These are phyloP conservation scores for Priceomyces melissophilus DNA, from an alignment of 805 yeast species.

Conservation along the genomic window DNA sequence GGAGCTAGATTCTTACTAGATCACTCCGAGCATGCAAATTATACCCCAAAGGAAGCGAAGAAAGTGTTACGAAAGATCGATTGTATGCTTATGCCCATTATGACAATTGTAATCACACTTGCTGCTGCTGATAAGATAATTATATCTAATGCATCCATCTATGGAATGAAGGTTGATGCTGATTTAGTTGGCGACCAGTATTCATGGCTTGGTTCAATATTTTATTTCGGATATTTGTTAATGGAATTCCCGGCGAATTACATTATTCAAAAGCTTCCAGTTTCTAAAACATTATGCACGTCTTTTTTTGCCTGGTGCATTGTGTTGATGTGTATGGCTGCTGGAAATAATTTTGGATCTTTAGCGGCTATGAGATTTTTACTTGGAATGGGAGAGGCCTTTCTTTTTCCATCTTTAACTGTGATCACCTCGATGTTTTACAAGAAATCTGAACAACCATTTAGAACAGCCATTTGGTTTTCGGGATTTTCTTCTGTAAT, in stretches of 20 bases:
- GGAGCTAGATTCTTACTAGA: conserved; percentile 19
- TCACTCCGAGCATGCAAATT: conserved; percentile 20
- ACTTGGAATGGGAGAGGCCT: conserved; percentile 37
- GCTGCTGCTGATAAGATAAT: no score
- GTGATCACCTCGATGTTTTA: conserved; percentile 48
- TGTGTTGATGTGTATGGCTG: conserved; percentile 44
- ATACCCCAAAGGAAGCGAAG: conserved; percentile 2
- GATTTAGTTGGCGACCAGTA: conserved; percentile 41
- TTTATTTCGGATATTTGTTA: conserved; percentile 46
- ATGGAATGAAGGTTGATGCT: conserved; percentile 45
- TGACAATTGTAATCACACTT: no score
- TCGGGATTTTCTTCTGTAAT: conserved; percentile 49
- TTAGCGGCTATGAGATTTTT: conserved; percentile 46
- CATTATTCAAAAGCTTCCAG: conserved; percentile 17
- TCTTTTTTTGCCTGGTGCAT: conserved; percentile 36
- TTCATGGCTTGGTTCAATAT: conserved; percentile 45
- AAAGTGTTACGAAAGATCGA: conserved; percentile 2
- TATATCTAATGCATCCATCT: no score
- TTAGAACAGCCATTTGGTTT: conserved; percentile 30
- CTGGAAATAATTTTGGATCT: conserved; percentile 43
- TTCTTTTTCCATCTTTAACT: conserved; percentile 18
- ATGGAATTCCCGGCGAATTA: conserved; percentile 34
- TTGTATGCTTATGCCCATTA: conserved; percentile 15
- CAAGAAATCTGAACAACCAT: conserved; percentile 45
- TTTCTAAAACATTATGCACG: conserved; percentile 11